Base-by-base conservation (phyloP, 148 eudicot genomes). In the Chenopodium berlandieri region DNA sequence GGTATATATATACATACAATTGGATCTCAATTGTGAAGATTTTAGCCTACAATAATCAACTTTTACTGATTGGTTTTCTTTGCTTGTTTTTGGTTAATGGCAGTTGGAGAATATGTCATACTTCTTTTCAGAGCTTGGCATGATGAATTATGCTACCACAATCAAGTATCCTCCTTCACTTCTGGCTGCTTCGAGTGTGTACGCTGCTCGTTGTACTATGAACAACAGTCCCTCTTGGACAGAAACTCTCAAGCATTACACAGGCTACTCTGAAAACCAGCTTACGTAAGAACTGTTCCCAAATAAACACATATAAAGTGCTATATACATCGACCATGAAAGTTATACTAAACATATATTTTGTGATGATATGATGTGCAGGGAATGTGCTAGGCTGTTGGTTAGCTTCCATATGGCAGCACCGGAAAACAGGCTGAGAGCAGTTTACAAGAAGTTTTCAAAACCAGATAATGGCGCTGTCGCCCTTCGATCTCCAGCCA, bases 131-230 rank as follows among this genome's bases (percentile, higher is more conserved):
- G 94, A 91, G 40, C 84, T 91, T 31, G 94, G 92, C 58, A 75
- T 89, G 19, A 84, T 88, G 92, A 85, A 88, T 44, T 91, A 91
- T 54, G 44, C 83, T 1, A 83, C 84, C 17, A 82, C 82, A 25
- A 69, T 86, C 11, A 73, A 78, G 46, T 86, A 86, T 70, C 82
- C 88, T 75, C 88, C 90, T 52, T 89, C 94, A 20, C 80, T 88
- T 84, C 25, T 91, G 27, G 94, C 90, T 1, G 94, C 94, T 32
- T 82, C 90, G 10, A 86, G 89, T 19, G 94, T 91, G 62, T 91
- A 88, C 25, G 91, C 86, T 32, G 92, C 94, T 1, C 87, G 91
- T 4, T 84, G 82, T 47, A 87, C 94, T 9, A 65, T 91, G 69
- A 81, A 84, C 63, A 84, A 60, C 65, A 62, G 71, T 50, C 87